Base-by-base conservation (phyloP, 225 moss, liverwort and hornwort genomes). In the Straminergon stramineum region DNA sequence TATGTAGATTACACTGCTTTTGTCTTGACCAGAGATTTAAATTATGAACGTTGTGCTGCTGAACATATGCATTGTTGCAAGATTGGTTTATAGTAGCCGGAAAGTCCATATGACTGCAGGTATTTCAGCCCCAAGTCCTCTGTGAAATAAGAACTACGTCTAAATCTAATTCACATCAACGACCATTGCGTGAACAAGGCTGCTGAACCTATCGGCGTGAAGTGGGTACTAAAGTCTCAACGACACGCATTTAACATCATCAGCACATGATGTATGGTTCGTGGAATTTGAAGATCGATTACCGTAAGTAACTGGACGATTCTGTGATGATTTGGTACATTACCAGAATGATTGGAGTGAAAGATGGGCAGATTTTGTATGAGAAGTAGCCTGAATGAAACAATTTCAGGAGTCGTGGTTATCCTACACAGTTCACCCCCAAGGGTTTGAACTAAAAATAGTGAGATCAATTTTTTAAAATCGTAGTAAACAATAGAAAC, bases 261-360 rank as follows among this genome's bases (percentile, higher is more conserved):
- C 82, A 85, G 87, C 87, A 82, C 84, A 87, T 89, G 93, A 93
- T 93, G 89, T 85, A 52, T 68, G 60, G 64, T 84, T 79, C 45
- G 41, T 67, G 75, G 62, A 58, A 81, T 80, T 66, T 85, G 78
- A 69, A 70, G 66, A 86, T 89, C 39, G 41, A 86, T 65, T 48
- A 74, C 69, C 61, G 4, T 7, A 63, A 15, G 30, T 63, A 15
- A 30, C 15, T 64, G 31, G 31, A 64, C 4, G 24, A 26, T 60
- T 60, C 24, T 85, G 20, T 52, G 53, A 77, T 53, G 34, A 53
- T 77, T 32, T 21, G 53, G 53, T 22, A 55, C 34, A 34, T 32
- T 53, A 21, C 13, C 8, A 28, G 53, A 53, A 77, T 13, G 77
- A 35, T 35, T 53, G 22, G 21, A 53, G 52, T 77, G 22, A 28